These are phyloP conservation scores for Sequoiadendron giganteum DNA, from an alignment of 75 land plant species.

Conservation along the genomic window DNA sequence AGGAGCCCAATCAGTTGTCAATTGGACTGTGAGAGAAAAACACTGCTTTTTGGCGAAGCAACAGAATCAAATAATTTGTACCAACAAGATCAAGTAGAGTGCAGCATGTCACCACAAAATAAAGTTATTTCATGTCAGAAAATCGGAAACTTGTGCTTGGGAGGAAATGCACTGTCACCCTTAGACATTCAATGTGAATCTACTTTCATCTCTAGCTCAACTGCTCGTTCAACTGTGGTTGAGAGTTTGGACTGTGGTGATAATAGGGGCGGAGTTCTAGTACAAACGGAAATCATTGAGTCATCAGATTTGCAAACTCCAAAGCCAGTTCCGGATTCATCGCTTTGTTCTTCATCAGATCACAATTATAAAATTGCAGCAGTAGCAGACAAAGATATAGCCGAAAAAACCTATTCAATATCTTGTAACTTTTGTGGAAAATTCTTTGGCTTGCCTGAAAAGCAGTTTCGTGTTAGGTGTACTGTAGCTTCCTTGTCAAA, in stretches of 20 bases:
- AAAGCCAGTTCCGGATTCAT: slow-evolving; percentile 1
- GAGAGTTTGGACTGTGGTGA: slow-evolving; percentile 10
- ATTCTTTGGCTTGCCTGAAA: slow-evolving; percentile 43
- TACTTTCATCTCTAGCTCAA: background rate
- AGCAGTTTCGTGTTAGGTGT: slow-evolving; percentile 28
- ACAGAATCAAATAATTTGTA: background rate
- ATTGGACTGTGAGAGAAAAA: background rate
- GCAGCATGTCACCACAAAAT: background rate
- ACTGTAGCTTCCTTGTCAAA: slow-evolving; percentile 32
- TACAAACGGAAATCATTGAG: background rate
- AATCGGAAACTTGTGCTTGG: background rate
- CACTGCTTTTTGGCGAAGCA: background rate
- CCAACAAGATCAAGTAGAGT: background rate
- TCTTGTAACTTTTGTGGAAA: slow-evolving; percentile 40
- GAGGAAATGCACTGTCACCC: too few species aligned
- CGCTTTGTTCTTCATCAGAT: background rate
- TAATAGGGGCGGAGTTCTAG: background rate
- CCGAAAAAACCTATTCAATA: slow-evolving; percentile 22
- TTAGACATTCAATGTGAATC: background rate
- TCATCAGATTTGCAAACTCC: background rate
- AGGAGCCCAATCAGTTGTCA: slow-evolving; percentile 23
- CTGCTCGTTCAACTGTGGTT: background rate
- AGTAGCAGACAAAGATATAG: background rate
- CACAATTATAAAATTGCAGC: background rate
- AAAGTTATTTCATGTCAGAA: background rate